Base-by-base conservation (phyloP, 306 rosid species). In the Vigna unguiculata region DNA sequence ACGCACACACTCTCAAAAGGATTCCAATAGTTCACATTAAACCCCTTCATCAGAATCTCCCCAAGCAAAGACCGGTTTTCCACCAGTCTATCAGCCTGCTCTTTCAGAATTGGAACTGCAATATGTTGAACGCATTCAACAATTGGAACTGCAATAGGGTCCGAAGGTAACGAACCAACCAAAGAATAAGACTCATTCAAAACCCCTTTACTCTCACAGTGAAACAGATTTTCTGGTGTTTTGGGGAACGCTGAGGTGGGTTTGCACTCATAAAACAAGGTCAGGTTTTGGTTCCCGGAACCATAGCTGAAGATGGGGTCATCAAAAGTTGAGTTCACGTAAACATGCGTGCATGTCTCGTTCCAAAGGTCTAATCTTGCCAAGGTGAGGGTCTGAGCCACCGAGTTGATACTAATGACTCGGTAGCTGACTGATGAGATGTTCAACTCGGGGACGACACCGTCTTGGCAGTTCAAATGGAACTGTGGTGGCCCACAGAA, bases 311-410 rank as follows among this genome's bases (percentile, higher is more conserved):
- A 84, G 20, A 12, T 9, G 9, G 17, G 1, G 7, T 21, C 28
- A n/a, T 59, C 72, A 7, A 86, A 43, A 12, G 82, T 74, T 2
- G 96, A 71, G 84, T 86, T 86, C 0, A 34, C 0, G 17, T 74
- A 64, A 4, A 30, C 12, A 1, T 16, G 2, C 0, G 87, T 85
- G 74, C 96, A 91, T 5, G 84, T 86, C 51, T 83, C 43, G 28
- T 83, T 75, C 92, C 93, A 89, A 72, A 91, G 93, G 86, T 91
- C 92, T 15, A 40, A 47, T 5, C 88, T 84, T 1, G 93, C 86
- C 13, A 91, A 38, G 19, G 71, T 72, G 28, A 89, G 71, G 7
- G 78, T 61, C 2, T 4, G 84, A 7, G 11, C 36, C 11, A 10
- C 36, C 6, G 52, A 43, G 81, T 86, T 53, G 64, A 86, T 79